Evolutionary conservation across 2,329 filamentous ascomycete genomes (phyloP).

Genomic region (Colletotrichum sp.): DNA sequence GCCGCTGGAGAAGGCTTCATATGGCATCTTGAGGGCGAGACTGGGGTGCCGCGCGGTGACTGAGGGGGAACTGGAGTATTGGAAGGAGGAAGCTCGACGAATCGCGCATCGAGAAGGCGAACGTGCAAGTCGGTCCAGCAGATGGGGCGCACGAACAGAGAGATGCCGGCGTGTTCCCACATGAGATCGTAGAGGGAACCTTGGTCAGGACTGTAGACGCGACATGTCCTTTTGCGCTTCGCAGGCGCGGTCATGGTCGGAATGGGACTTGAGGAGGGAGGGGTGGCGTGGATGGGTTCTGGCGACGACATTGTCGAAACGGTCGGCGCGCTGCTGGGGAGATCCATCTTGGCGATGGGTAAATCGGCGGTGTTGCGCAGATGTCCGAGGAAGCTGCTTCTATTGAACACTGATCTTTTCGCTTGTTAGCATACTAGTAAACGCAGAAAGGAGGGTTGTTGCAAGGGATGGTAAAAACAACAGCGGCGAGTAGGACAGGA

Average conservation of each 20-base stretch:
- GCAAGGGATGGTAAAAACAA: background rate
- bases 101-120: constrained; percentile 51
- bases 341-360: constrained; percentile 1
- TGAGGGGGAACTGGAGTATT: constrained; percentile 43
- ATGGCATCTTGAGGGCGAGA: constrained; percentile 39
- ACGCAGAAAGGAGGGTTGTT: background rate
- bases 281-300: constrained; percentile 8
- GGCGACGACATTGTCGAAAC: constrained; percentile 5
- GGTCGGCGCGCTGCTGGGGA: constrained; percentile 13
- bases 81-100: constrained; percentile 46
- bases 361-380: constrained; percentile 33
- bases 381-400: constrained; percentile 31
- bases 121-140: constrained; percentile 61
- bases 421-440: background rate
- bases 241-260: background rate
- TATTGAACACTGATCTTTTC: constrained; percentile 24
- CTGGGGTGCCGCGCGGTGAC: constrained; percentile 26
- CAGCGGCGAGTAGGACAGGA: background rate
- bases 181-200: constrained; percentile 60
- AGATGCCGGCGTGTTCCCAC: constrained; percentile 49
- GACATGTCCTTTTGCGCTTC: constrained; percentile 30
- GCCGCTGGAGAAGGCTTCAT: constrained; percentile 46
- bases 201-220: constrained; percentile 44
- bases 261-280: background rate
- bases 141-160: constrained; percentile 58